These are phyloP conservation scores for Colletotrichum chlorophyti DNA, from an alignment of 2,329 filamentous ascomycete genomes.

Conservation along the genomic window DNA sequence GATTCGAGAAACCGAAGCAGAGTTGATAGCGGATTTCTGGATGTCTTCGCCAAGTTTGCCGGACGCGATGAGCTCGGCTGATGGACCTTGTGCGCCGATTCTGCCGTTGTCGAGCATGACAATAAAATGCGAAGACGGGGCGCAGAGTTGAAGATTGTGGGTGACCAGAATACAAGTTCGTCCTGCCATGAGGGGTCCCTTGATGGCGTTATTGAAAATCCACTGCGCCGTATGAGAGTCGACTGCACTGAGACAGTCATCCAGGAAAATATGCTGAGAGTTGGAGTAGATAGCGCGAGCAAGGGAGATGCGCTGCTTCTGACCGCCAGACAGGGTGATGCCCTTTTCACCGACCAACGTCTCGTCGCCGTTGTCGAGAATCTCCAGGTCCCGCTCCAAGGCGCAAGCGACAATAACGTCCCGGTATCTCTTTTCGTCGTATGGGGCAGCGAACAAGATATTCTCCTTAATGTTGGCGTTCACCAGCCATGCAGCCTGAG, in stretches of 20 bases:
- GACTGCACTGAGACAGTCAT: constrained; percentile 95
- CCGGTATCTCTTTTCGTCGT: constrained; percentile 82
- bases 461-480: constrained; percentile 97
- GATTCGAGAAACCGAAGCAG: constrained; percentile 72
- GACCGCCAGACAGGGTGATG: constrained; percentile 93
- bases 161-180: constrained; percentile 95
- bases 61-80: constrained; percentile 81
- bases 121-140: constrained; percentile 80
- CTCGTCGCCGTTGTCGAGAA: constrained; percentile 90
- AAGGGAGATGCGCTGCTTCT: constrained; percentile 96
- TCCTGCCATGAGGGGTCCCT: constrained; percentile 84
- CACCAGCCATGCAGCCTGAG: constrained; percentile 95
- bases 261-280: constrained; percentile 86
- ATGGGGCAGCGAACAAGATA: constrained; percentile 86
- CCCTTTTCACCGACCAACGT: constrained; percentile 97
- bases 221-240: constrained; percentile 98
- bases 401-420: constrained; percentile 91
- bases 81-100: constrained; percentile 76
- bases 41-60: constrained; percentile 89
- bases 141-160: constrained; percentile 90
- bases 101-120: constrained; percentile 89
- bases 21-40: constrained; percentile 73
- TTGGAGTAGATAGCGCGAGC: constrained; percentile 98
- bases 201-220: constrained; percentile 94
- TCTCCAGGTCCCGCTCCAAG: constrained; percentile 87